Base-by-base conservation (phyloP, 2,329 filamentous ascomycete species). In the Biscogniauxia mediterranea region DNA sequence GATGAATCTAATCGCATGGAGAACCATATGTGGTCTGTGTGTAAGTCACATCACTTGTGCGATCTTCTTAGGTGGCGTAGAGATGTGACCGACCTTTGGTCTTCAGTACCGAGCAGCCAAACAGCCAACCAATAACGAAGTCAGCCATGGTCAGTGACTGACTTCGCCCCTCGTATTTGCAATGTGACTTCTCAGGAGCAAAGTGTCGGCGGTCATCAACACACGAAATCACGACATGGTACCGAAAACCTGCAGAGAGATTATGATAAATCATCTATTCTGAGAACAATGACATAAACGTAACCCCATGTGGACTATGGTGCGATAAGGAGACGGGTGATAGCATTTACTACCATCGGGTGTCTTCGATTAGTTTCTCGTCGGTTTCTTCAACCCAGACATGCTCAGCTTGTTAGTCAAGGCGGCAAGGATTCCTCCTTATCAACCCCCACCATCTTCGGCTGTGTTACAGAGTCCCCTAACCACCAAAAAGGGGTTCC, bases 401-500 rank as follows among this genome's bases (percentile, higher is more conserved):
- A 32, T 38, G 49, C 63, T 66, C 64, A 60, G 64, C 64, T 49
- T 60, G 65, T 58, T 50, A 28, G 15, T 26, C 23, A 28, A 54
- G 8, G 23, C 9, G 52, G 23, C 26, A 21, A 54, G 52, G 32
- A 54, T 32, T 17, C 52, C 32, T 46, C 17, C 38, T 46, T 46
- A 54, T 50, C 51, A 53, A 38, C 50, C 25, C 28, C 50, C 50
- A 53, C 25, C 38, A 17, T 17, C 15, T 46, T 46, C 38, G 38
- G 38, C 38, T n/a, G 52, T 46, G 54, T 55, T 21, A 42, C 26
- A 54, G 21, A 51, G 19, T 49, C 13, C 49, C 19, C 55, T 52
- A 59, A 61, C 49, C 53, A 56, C 57, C 61, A 25, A 38, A 61
- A 58, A 66, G 64, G 66, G 57, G 64, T 66, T 66, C 60, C 59